Conservation (phyloP, 768 basidiomycete genomes). For the Amanita rubescens region DNA sequence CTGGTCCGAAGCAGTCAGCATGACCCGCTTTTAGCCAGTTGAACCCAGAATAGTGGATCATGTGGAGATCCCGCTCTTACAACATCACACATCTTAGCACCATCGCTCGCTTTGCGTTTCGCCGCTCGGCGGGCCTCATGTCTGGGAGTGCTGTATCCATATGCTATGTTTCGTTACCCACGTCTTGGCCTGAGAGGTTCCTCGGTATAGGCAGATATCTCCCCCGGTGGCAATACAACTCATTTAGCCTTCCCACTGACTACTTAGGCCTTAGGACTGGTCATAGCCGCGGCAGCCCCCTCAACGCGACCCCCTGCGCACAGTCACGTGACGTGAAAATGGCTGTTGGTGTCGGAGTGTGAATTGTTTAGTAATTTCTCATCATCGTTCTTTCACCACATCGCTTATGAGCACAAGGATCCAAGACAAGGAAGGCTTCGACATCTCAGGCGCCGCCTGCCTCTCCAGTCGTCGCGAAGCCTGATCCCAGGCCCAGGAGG, state of each 20-base stretch:
- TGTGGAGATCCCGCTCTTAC: not conserved
- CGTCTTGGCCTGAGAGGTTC: not conserved
- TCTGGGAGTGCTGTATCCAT: not conserved
- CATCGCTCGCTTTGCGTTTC: not conserved
- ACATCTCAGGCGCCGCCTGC: not conserved
- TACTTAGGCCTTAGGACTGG: no score
- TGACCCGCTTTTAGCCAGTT: not conserved
- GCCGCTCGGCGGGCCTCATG: not conserved
- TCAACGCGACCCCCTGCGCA: not conserved
- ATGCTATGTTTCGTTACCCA: not conserved
- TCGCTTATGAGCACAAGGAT: constrained; percentile 3
- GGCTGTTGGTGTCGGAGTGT: not conserved
- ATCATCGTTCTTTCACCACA: not conserved
- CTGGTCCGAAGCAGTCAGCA: not conserved
- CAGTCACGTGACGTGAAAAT: constrained; percentile 5
- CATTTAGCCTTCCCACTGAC: not conserved
- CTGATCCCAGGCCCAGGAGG: constrained; percentile 5
- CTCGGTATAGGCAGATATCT: no score
- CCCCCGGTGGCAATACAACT: no score
- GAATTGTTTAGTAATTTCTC: not conserved
- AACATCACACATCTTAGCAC: not conserved
- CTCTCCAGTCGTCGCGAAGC: not conserved
- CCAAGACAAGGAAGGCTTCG: constrained; percentile 6
- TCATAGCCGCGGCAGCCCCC: not conserved
- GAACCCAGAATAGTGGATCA: not conserved